Evolutionary conservation across 129 eudicot genomes (phyloP).

Genomic region (Deinandra increscens): DNA sequence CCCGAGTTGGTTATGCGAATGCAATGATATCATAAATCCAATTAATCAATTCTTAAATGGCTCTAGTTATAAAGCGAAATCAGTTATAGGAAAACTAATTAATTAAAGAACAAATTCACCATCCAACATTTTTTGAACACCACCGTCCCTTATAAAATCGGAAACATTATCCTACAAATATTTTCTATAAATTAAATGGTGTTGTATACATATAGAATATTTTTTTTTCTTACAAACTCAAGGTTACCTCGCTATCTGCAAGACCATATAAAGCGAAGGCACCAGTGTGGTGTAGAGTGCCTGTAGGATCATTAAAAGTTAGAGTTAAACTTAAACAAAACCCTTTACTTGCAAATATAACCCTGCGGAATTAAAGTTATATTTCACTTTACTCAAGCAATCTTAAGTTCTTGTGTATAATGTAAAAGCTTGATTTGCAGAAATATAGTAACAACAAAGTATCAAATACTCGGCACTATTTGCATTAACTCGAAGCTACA

Average conservation of each 20-base stretch:
- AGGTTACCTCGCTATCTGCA: slow-evolving; percentile 86
- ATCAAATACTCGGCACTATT: no score
- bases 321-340: no score
- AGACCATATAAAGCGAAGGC: slow-evolving; percentile 98
- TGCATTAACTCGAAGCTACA: no score
- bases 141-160: slow-evolving; percentile 73
- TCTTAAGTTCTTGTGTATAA: no score
- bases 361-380: no score
- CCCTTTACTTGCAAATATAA: no score
- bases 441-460: no score
- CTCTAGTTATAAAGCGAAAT: not conserved
- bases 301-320: no score
- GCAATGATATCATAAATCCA: slow-evolving; percentile 11
- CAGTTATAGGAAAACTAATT: slow-evolving; percentile 8
- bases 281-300: slow-evolving; percentile 90
- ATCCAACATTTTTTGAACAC: slow-evolving; percentile 79
- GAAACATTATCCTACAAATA: slow-evolving; percentile 76
- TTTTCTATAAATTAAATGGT: slow-evolving; percentile 6
- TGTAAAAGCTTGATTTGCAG: no score
- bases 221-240: not conserved
- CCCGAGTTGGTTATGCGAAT: slow-evolving; percentile 64
- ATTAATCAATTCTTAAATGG: not conserved
- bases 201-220: slow-evolving; percentile 2
- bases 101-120: slow-evolving; percentile 88
- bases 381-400: no score